phyloP scores from a whole-genome alignment of 2,329 filamentous ascomycete genomes.

The Cladosporium halotolerans region DNA sequence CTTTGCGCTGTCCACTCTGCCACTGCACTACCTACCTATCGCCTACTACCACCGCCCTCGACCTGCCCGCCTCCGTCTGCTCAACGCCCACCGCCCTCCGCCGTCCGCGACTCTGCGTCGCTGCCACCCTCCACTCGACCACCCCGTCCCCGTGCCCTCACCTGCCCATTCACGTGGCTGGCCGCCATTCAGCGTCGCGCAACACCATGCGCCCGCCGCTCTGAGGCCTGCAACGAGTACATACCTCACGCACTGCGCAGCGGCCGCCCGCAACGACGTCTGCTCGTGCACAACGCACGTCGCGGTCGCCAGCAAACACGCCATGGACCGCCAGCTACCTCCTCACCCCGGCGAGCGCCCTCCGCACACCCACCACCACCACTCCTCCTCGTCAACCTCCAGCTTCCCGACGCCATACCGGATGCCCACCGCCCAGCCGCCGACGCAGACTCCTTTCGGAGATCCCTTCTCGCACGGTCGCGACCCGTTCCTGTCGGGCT shows the following conservation, averaged over 20 bases:
- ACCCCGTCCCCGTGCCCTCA: no score
- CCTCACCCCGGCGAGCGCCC: conserved; percentile 34
- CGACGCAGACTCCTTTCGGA: conserved; percentile 40
- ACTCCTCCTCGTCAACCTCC: conserved; percentile 25
- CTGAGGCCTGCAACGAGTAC: neutral
- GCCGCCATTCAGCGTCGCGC: neutral
- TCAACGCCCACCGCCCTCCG: no score
- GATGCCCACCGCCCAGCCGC: conserved; percentile 31
- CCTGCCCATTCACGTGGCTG: neutral
- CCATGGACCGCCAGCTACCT: conserved; percentile 26
- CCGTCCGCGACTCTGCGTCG: neutral
- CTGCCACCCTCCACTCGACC: neutral
- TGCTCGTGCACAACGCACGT: no score
- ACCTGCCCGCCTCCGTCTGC: neutral
- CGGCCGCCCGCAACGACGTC: neutral
- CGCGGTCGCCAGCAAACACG: neutral
- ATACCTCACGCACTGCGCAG: neutral
- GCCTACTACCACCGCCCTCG: neutral
- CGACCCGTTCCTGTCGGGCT: conserved; percentile 41
- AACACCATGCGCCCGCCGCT: conserved; percentile 8
- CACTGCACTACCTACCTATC: neutral
- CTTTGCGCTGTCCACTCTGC: neutral
- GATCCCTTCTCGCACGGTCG: conserved; percentile 41
- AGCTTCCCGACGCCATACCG: conserved; percentile 31
- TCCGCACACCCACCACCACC: conserved; percentile 28